Evolutionary conservation across 1,284 basidiomycete genomes (phyloP).

Genomic region (Psilocybe mexicana): DNA sequence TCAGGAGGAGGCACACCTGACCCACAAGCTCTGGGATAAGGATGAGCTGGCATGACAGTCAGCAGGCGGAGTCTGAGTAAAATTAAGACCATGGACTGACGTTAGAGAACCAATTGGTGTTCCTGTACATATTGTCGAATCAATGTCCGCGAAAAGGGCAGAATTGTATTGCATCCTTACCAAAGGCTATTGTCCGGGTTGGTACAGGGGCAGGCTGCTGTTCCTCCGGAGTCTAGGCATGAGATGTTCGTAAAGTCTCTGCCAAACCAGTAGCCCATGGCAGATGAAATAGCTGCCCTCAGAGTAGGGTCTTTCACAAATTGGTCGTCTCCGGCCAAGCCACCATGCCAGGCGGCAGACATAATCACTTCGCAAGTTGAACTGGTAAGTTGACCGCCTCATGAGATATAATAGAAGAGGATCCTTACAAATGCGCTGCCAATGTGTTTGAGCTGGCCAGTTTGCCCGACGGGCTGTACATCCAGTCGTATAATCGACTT

Average conservation of each 20-base stretch:
- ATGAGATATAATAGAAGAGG: background rate
- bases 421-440: slow-evolving; percentile 56
- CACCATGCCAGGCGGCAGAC: slow-evolving; percentile 61
- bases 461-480: slow-evolving; percentile 36
- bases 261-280: slow-evolving; percentile 69
- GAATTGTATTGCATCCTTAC: slow-evolving; percentile 24
- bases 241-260: slow-evolving; percentile 56
- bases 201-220: slow-evolving; percentile 51
- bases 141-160: background rate
- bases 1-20: slow-evolving; percentile 58
- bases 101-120: slow-evolving; percentile 65
- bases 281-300: slow-evolving; percentile 44
- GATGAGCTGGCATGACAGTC: slow-evolving; percentile 45
- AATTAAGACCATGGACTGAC: slow-evolving; percentile 28
- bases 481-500: slow-evolving; percentile 39
- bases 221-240: slow-evolving; percentile 60
- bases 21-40: slow-evolving; percentile 56
- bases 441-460: slow-evolving; percentile 50
- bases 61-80: slow-evolving; percentile 1
- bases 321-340: slow-evolving; percentile 40
- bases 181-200: slow-evolving; percentile 46
- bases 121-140: slow-evolving; percentile 30
- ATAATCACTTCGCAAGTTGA: slow-evolving; percentile 42
- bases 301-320: slow-evolving; percentile 44
- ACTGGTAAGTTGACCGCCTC: background rate